phyloP scores from a whole-genome alignment of 805 yeast genomes.

The Zygotorulaspora florentina region DNA sequence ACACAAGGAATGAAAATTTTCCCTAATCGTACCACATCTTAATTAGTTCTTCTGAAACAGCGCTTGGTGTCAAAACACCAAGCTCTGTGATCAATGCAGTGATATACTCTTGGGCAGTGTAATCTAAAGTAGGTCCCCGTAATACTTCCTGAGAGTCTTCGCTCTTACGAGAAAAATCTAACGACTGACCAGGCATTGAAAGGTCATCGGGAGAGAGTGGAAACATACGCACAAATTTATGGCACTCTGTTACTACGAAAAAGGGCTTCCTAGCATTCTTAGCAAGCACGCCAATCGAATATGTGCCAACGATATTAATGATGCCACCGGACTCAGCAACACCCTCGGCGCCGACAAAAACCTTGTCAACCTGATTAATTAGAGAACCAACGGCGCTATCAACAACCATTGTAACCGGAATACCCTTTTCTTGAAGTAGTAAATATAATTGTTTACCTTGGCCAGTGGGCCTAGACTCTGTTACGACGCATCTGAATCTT shows the following conservation, averaged over 20 bases:
- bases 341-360: conserved; percentile 97
- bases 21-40: conserved; percentile 94
- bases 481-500: conserved; percentile 84
- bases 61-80: conserved; percentile 95
- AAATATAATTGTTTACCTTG: conserved; percentile 72
- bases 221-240: conserved; percentile 92
- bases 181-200: conserved; percentile 52
- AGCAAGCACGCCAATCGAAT: conserved; percentile 90
- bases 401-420: conserved; percentile 83
- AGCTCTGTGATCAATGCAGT: conserved; percentile 95
- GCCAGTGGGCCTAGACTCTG: conserved; percentile 86
- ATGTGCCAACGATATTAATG: conserved; percentile 90
- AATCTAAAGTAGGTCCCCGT: conserved; percentile 67
- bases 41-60: conserved; percentile 96
- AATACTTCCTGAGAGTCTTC: conserved; percentile 33
- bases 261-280: conserved; percentile 87
- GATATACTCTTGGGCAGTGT: conserved; percentile 92
- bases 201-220: conserved; percentile 91
- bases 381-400: conserved; percentile 94
- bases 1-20: background rate
- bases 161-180: conserved; percentile 40
- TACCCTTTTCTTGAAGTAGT: conserved; percentile 60
- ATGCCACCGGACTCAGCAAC: conserved; percentile 99
- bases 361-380: conserved; percentile 86
- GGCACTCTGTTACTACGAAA: conserved; percentile 90